phyloP scores from a whole-genome alignment of 768 basidiomycete species.

The Auriscalpium microsporum region DNA sequence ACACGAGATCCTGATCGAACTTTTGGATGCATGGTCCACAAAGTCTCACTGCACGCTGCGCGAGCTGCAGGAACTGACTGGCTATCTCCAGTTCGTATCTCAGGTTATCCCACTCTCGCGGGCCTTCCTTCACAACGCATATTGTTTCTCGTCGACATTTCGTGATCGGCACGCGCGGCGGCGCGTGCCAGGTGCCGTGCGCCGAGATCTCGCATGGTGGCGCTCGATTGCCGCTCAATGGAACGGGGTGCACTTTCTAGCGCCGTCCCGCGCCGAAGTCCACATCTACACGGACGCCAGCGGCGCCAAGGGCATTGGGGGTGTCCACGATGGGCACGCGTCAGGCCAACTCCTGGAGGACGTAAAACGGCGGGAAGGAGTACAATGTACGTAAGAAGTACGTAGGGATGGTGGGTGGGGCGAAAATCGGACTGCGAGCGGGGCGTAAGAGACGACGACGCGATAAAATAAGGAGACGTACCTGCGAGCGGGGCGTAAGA shows the following conservation, averaged over 20 bases:
- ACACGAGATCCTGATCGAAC: constrained; percentile 17
- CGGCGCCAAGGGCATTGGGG: constrained; percentile 18
- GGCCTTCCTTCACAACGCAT: constrained; percentile 22
- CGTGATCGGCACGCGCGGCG: constrained; percentile 11
- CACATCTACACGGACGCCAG: constrained; percentile 27
- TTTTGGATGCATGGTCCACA: constrained; percentile 18
- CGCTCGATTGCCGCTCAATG: constrained; percentile 16
- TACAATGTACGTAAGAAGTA: too few relatives aligned
- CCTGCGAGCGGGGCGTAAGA: too few relatives aligned
- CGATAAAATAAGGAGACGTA: too few relatives aligned
- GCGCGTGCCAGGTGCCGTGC: constrained; percentile 17
- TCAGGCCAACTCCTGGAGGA: too few relatives aligned
- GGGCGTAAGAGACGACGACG: too few relatives aligned
- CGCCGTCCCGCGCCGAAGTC: constrained; percentile 1
- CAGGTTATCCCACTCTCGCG: constrained; percentile 26
- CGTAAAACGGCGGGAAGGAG: too few relatives aligned
- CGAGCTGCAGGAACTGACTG: constrained; percentile 25
- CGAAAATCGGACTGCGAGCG: too few relatives aligned
- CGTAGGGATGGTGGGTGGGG: too few relatives aligned
- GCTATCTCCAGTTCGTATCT: constrained; percentile 27
- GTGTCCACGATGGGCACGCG: too few relatives aligned
- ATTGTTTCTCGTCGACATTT: constrained; percentile 24
- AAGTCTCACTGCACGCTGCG: constrained; percentile 15
- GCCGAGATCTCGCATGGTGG: constrained; percentile 28
- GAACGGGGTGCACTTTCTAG: constrained; percentile 20